These are phyloP conservation scores for Monilinia polystroma DNA, from an alignment of 2,329 filamentous ascomycete genomes.

Conservation along the genomic window DNA sequence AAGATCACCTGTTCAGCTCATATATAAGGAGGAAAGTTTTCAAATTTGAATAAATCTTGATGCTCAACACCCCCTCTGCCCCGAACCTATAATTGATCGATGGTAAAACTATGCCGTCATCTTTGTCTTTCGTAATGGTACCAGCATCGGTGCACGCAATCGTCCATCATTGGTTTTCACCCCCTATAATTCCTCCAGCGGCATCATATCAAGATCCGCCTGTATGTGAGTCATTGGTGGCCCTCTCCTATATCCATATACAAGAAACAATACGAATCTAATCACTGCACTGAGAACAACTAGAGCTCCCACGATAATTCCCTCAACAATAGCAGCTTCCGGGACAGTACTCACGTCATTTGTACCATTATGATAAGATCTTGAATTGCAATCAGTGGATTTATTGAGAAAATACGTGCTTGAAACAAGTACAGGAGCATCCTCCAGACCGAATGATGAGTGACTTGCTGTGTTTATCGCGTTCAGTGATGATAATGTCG, in stretches of 20 bases:
- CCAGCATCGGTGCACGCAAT: neutral
- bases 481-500: neutral
- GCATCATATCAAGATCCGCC: slow-evolving; percentile 30
- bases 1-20: neutral
- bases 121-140: neutral
- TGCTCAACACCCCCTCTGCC: no score
- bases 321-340: neutral
- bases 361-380: neutral
- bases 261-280: neutral
- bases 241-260: neutral
- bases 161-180: slow-evolving; percentile 38
- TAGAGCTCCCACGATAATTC: slow-evolving; percentile 3
- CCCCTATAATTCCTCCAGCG: slow-evolving; percentile 42
- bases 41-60: neutral
- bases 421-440: neutral
- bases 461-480: neutral
- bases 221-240: neutral
- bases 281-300: neutral
- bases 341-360: neutral
- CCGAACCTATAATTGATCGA: neutral
- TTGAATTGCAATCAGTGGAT: neutral
- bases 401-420: neutral
- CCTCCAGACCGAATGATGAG: neutral
- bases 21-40: neutral
- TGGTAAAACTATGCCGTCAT: neutral